Percentiles rank a stretch among this genome's conserved stretches.
These are phyloP conservation scores for Diaporthe vaccinii DNA, from an alignment of 2,329 filamentous ascomycete genomes.

Conservation along the genomic window DNA sequence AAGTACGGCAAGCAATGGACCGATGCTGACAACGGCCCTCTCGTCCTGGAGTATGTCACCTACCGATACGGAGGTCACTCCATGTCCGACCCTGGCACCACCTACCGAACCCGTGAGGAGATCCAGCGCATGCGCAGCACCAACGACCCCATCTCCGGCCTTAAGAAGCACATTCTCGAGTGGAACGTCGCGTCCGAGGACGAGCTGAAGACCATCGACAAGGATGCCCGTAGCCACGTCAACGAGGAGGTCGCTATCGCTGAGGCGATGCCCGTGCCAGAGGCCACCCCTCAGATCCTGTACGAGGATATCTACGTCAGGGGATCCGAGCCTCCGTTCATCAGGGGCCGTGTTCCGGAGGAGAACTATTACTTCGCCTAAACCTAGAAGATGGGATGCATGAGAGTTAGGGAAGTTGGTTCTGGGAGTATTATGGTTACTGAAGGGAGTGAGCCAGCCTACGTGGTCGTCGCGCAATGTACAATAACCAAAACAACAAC, in stretches of 20 bases:
- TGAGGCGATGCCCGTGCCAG: constrained; percentile 88
- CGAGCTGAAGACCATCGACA: constrained; percentile 96
- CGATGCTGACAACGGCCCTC: constrained; percentile 84
- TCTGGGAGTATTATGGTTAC: constrained; percentile 6
- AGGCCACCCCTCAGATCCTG: constrained; percentile 83
- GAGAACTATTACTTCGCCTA: constrained; percentile 93
- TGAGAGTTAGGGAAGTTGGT: constrained; percentile 39
- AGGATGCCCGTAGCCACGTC: constrained; percentile 87
- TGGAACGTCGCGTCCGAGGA: constrained; percentile 94
- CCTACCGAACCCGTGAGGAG: constrained; percentile 98
- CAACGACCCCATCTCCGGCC: constrained; percentile 96
- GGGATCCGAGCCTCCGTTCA: constrained; percentile 88
- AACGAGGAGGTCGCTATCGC: constrained; percentile 91
- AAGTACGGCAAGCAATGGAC: constrained; percentile 94
- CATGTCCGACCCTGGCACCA: constrained; percentile 99
- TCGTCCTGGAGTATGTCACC: constrained; percentile 98
- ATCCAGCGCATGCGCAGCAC: constrained; percentile 99
- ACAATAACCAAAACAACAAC: constrained; percentile 39
- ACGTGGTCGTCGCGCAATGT: constrained; percentile 38
- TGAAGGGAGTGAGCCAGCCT: constrained; percentile 19
- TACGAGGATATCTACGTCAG: constrained; percentile 97
- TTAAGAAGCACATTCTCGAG: constrained; percentile 98
- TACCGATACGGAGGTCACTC: constrained; percentile 99
- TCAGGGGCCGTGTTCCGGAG: constrained; percentile 88
- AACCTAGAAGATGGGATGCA: constrained; percentile 35